Conservation (phyloP, 331 rosid genomes). For the Rosa hybrid region DNA sequence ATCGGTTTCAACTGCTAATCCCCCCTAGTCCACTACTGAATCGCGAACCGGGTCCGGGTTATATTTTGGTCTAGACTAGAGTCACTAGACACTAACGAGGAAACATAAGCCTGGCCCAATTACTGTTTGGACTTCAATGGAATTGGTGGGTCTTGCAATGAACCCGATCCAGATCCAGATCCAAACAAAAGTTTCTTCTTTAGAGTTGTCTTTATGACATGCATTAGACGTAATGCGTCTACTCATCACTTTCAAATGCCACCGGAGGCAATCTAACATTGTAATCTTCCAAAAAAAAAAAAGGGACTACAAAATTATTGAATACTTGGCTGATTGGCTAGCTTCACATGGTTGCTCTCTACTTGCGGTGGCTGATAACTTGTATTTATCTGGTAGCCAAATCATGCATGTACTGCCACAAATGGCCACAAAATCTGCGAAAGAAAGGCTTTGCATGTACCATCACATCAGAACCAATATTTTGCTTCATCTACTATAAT, state of each 20-base stretch:
- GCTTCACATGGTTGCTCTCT: background rate
- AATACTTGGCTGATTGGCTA: background rate
- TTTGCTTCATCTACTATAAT: background rate
- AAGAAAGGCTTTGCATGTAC: constrained; percentile 19
- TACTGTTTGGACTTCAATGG: too few species aligned
- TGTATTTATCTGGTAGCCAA: constrained; percentile 2
- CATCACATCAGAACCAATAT: constrained; percentile 19
- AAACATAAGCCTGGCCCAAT: too few species aligned
- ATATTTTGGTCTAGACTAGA: too few species aligned
- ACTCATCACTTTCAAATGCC: background rate
- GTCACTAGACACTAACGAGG: too few species aligned
- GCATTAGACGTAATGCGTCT: too few species aligned
- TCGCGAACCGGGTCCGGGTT: too few species aligned
- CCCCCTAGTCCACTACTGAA: too few species aligned
- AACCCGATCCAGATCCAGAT: too few species aligned
- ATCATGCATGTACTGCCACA: constrained; percentile 18
- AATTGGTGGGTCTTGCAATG: too few species aligned
- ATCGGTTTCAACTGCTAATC: too few species aligned
- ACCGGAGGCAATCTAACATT: background rate
- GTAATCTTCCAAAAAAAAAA: background rate
- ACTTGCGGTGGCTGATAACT: constrained; percentile 1
- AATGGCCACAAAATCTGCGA: constrained; percentile 16
- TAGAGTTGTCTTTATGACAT: too few species aligned
- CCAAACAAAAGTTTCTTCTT: too few species aligned
- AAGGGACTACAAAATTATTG: background rate